Conservation (phyloP, 352 stramenopile genomes). For the Peronospora destructor region DNA sequence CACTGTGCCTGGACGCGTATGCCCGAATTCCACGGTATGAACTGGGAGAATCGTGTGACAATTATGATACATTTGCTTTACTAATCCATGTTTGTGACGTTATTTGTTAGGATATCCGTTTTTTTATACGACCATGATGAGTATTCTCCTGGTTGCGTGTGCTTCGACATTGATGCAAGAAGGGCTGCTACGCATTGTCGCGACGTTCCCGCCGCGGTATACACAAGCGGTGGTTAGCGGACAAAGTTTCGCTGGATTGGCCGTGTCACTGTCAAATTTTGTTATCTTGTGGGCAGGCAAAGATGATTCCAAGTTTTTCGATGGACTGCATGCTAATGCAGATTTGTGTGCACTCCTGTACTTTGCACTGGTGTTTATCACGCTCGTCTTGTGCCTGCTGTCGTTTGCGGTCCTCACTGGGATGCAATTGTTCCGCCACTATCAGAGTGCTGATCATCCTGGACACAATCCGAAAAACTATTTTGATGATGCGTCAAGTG, state of each 20-base stretch:
- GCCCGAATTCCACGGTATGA: conserved; percentile 54
- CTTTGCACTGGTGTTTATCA: conserved; percentile 69
- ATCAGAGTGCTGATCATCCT: conserved; percentile 45
- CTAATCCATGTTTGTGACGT: neutral
- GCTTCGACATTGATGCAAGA: conserved; percentile 78
- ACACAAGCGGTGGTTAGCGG: conserved; percentile 73
- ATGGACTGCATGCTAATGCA: conserved; percentile 29
- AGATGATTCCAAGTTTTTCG: conserved; percentile 19
- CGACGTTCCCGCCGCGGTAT: conserved; percentile 68
- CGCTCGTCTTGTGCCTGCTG: conserved; percentile 46
- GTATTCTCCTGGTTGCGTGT: conserved; percentile 59
- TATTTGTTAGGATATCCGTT: conserved; percentile 34
- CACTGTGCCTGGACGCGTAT: conserved; percentile 67
- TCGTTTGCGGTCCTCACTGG: conserved; percentile 49
- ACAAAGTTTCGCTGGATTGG: conserved; percentile 66
- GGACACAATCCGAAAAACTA: conserved; percentile 28
- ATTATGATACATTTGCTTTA: conserved; percentile 8
- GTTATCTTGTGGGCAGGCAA: conserved; percentile 50
- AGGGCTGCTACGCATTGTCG: conserved; percentile 63
- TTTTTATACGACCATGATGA: conserved; percentile 70
- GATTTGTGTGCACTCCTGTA: conserved; percentile 73
- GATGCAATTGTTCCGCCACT: conserved; percentile 64
- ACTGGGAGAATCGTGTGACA: neutral
- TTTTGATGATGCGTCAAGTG: conserved; percentile 17
- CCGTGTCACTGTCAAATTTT: conserved; percentile 66